Base-by-base conservation (phyloP, 2,329 filamentous ascomycete species). In the Colletotrichum sp. region DNA sequence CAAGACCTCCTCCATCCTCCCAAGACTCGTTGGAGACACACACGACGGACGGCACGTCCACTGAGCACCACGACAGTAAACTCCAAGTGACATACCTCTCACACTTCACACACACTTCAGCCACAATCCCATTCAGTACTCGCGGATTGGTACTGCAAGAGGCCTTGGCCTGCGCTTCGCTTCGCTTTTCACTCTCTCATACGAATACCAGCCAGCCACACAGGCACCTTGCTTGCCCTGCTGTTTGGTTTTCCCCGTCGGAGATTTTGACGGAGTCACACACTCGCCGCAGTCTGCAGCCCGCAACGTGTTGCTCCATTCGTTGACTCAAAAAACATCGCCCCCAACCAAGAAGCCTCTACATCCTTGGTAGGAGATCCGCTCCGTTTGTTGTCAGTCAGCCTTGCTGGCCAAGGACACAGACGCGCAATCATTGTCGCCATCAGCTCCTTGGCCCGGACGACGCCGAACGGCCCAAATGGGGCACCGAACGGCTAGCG, bases 361-460 rank as follows among this genome's bases (percentile, higher is more conserved):
- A 48, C 36, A 48, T 32, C 34, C 21, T 32, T 21, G 14, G 14
- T 16, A 52, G 38, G 36, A 28, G 48, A 73, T 43, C 63, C 30
- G 21, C 68, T 30, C 13, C 55, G n/a, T 61, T 66, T 26, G 24
- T 36, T 63, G 43, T 58, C 55, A 67, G 64, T 65, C 68, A 68
- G 65, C 73, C 69, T 69, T 73, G 74, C 66, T 30, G 43, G 76
- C 76, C 76, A 76, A 76, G 76, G 65, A 67, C 43, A 32, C 62
- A 76, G 76, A 77, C 76, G 71, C 76, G 76, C 76, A 77, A 77
- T 75, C 71, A 67, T 72, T 64, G 68, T 75, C 73, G 75, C 75
- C 73, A 77, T 72, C 59, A 48, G 38, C 30, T 55, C 34, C 73
- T 75, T 73, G 75, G 28, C 62, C 73, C 73, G 73, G 69, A 73